Percentiles rank a stretch among this genome's conserved stretches.
Evolutionary conservation across 208 protist species (phyloP).

Genomic region (Leishmania guyanensis): DNA sequence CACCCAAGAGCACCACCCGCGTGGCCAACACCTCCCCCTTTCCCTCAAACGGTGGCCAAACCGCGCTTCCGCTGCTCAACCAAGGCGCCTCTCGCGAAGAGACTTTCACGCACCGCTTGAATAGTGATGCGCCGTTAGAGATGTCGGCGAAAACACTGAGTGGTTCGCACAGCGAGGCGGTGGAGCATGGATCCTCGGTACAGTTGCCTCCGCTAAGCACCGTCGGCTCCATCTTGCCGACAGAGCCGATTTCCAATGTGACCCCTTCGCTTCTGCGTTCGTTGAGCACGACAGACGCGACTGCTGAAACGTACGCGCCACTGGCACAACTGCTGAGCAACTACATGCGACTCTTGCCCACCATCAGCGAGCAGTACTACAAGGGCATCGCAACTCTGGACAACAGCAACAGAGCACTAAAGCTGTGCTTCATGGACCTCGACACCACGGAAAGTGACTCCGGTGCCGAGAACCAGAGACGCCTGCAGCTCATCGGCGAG

Average conservation of each 20-base stretch:
- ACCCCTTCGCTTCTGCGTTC: not conserved
- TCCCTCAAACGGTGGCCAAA: not conserved
- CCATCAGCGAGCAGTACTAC: conserved; percentile 74
- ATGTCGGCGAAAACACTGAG: not conserved
- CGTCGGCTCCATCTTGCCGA: not conserved
- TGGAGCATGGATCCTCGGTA: not conserved
- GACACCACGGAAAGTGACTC: conserved; percentile 47
- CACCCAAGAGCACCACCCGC: not conserved
- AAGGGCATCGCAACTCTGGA: conserved; percentile 37
- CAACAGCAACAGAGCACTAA: conserved; percentile 15
- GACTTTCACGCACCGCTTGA: not conserved
- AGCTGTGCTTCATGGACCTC: conserved; percentile 72
- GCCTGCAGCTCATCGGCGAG: conserved; percentile 49
- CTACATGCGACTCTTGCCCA: conserved; percentile 58
- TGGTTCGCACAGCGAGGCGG: not conserved
- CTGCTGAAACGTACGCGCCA: conserved; percentile 22
- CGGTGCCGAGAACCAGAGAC: conserved; percentile 60
- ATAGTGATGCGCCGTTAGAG: not conserved
- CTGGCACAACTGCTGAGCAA: conserved; percentile 39
- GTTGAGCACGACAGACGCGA: not conserved
- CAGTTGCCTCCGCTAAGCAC: conserved; percentile 1
- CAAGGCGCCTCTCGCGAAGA: not conserved
- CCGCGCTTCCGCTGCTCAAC: conserved; percentile 3
- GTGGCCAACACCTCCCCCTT: not conserved
- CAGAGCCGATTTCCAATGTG: not conserved